phyloP scores from a whole-genome alignment of 306 rosid species.

The Ormosia emarginata region DNA sequence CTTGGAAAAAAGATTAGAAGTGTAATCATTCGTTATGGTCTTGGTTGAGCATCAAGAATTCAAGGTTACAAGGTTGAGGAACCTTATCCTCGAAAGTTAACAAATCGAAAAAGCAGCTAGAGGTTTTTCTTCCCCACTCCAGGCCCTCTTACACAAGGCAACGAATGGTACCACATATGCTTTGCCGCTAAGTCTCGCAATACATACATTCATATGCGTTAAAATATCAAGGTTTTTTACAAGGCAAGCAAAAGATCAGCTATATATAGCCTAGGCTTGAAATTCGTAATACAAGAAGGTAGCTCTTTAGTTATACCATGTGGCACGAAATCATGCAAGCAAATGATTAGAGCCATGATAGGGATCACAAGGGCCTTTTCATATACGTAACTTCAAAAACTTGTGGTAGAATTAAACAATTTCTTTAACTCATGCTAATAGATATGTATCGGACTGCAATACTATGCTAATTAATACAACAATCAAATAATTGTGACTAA shows the following conservation, averaged over 20 bases:
- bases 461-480: no score
- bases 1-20: constrained; percentile 34
- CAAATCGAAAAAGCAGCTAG: neutral
- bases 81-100: neutral
- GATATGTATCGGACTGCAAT: neutral
- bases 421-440: neutral
- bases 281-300: constrained; percentile 18
- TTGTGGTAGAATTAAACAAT: neutral
- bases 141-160: neutral
- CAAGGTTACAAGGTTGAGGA: neutral
- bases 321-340: constrained; percentile 9
- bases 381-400: constrained; percentile 14
- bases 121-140: constrained; percentile 1
- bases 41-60: neutral
- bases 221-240: constrained; percentile 27
- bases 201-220: constrained; percentile 14
- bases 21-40: constrained; percentile 18
- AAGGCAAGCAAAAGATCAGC: constrained; percentile 53
- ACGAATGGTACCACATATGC: constrained; percentile 27
- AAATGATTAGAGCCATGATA: constrained; percentile 21
- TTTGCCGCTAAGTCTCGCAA: constrained; percentile 63
- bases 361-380: neutral
- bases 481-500: no score
- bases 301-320: constrained; percentile 15
- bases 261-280: neutral